Base-by-base conservation (phyloP, 2,329 filamentous ascomycete genomes). In the Penicillium occitanis region DNA sequence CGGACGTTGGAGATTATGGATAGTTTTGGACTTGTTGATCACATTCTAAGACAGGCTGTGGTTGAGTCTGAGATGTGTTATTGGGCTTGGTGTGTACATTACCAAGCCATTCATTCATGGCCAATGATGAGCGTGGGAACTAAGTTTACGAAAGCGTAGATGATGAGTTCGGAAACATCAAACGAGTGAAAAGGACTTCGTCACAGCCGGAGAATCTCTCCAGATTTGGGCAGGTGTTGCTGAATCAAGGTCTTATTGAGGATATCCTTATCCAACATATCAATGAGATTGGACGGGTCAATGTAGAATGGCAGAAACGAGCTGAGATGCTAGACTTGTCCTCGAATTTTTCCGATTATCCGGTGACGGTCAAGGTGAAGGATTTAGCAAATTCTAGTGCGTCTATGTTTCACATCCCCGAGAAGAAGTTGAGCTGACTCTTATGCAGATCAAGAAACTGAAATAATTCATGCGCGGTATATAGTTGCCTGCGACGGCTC, bases 1-100 rank as follows among this genome's bases (percentile, higher is more conserved):
- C 86, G 89, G 1, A 91, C 87, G 0, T 80, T 91, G 2, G 88
- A 92, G 74, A 90, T 92, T 14, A 86, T 92, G 64, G 88, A 92
- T 70, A 88, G 85, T 62, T 90, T 92, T 70, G 89, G 86, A 1
- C 85, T 92, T 68, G 87, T 33, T 13, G 63, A 64, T 37, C 63
- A 7, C 3, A 60, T 64, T 10, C 11, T 64, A 3, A 25, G 7
- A 19, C 63, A 64, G n/a, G 53, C 37, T 5, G 33, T 64, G 3
- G 40, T 35, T 17, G 63, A 51, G n/a, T 14, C 58, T 25, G 63
- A 64, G 22, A 48, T 46, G 42, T 64, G 63, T 42, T 64, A 64
- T 42, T 64, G 63, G 63, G 63, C 37, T 28, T 19, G 60, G 44
- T 25, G 25, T 35, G 51, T 55, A 55, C 13, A 19, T 19, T 28